Percentiles rank a stretch among this genome's conserved stretches.
Conservation (phyloP, 441 rosid species). For the Bruguiera hainesii region DNA sequence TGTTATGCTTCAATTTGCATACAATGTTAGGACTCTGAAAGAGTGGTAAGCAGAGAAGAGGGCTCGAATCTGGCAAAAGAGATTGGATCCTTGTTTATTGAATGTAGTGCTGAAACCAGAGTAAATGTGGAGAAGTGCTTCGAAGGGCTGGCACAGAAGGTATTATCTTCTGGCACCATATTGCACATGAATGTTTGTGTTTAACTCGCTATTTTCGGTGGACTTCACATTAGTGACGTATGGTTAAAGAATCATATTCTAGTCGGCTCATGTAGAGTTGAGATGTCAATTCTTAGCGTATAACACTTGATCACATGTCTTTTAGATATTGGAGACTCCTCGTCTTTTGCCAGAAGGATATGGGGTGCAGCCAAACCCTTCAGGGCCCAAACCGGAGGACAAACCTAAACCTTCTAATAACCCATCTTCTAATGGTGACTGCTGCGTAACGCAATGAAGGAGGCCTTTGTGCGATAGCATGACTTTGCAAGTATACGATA, state of each 20-base stretch:
- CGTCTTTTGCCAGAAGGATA: conserved; percentile 87
- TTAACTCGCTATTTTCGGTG: too few species aligned
- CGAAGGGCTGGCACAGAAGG: conserved; percentile 60
- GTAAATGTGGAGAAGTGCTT: conserved; percentile 54
- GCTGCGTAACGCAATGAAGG: conserved; percentile 27
- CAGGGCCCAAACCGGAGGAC: conserved; percentile 62
- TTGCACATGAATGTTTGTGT: not conserved
- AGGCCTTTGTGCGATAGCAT: conserved; percentile 11
- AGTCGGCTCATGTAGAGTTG: not conserved
- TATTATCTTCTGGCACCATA: conserved; percentile 2
- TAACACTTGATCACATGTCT: conserved; percentile 9
- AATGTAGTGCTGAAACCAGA: conserved; percentile 62
- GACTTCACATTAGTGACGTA: not conserved
- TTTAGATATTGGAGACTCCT: conserved; percentile 85
- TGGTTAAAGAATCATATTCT: not conserved
- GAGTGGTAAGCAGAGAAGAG: conserved; percentile 52
- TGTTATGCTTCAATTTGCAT: not conserved
- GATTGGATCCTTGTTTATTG: conserved; percentile 53
- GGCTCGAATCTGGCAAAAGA: conserved; percentile 54
- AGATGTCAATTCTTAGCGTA: not conserved
- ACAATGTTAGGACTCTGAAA: conserved; percentile 48
- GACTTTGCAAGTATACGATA: conserved; percentile 1
- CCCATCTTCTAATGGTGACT: conserved; percentile 27
- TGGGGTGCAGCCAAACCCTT: conserved; percentile 48
- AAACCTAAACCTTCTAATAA: conserved; percentile 15